A percentile compares a stretch with the other conserved stretches of the same genome.
Conservation (phyloP, 306 rosid species). For the Lathyrus aphaca region DNA sequence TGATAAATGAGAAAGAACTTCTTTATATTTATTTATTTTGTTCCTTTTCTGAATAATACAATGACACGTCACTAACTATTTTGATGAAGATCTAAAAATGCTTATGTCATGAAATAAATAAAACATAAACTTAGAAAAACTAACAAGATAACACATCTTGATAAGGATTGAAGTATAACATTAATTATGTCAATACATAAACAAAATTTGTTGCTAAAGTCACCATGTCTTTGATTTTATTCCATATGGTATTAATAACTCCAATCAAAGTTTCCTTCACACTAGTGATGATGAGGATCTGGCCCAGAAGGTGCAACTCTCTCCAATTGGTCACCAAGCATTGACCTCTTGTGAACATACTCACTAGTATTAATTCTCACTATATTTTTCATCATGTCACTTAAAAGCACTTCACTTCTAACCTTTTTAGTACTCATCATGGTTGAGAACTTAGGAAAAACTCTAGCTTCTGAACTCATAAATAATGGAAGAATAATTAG, state of each 20-base stretch:
- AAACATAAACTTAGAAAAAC: too few species aligned
- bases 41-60: too few species aligned
- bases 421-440: constrained; percentile 24
- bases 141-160: not conserved
- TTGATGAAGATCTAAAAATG: not conserved
- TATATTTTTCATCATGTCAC: constrained; percentile 27
- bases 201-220: not conserved
- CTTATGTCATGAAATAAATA: not conserved
- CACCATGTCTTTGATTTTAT: not conserved
- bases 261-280: constrained; percentile 15
- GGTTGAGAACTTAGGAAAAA: constrained; percentile 28
- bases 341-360: constrained; percentile 38
- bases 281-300: constrained; percentile 62
- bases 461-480: constrained; percentile 49
- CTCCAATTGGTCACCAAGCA: constrained; percentile 37
- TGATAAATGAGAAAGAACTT: not conserved
- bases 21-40: not conserved
- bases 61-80: not conserved
- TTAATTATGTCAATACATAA: not conserved
- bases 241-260: not conserved
- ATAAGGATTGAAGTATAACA: too few species aligned
- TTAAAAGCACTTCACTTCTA: constrained; percentile 39
- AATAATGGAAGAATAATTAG: constrained; percentile 38
- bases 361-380: not conserved
- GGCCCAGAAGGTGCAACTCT: constrained; percentile 58